Evolutionary conservation across 345 rosid species (phyloP).

Genomic region (Alliaria petiolata): DNA sequence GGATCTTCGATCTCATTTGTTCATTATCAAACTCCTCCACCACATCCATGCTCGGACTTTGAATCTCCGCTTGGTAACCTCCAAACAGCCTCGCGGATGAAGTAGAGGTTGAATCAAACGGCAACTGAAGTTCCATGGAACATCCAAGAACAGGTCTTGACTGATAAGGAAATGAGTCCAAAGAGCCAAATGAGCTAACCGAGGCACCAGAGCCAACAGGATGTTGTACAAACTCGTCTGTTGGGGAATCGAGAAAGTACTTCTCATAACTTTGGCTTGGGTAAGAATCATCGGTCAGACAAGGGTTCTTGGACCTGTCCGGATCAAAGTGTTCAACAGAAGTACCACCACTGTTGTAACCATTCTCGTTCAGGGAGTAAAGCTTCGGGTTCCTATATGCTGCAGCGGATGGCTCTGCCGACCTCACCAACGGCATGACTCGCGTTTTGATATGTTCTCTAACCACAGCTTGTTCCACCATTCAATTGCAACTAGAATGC

Average conservation of each 20-base stretch:
- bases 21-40: slow-evolving; percentile 56
- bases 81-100: slow-evolving; percentile 20
- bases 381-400: slow-evolving; percentile 53
- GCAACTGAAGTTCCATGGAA: slow-evolving; percentile 38
- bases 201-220: slow-evolving; percentile 57
- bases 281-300: slow-evolving; percentile 56
- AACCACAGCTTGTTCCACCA: slow-evolving; percentile 28
- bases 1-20: slow-evolving; percentile 66
- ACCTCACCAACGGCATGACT: slow-evolving; percentile 63
- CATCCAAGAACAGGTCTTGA: slow-evolving; percentile 45
- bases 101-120: slow-evolving; percentile 36
- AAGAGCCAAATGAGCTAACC: slow-evolving; percentile 43
- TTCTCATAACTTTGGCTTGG: slow-evolving; percentile 71
- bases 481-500: slow-evolving; percentile 10
- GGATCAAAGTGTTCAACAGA: slow-evolving; percentile 44
- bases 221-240: slow-evolving; percentile 44
- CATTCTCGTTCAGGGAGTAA: slow-evolving; percentile 49
- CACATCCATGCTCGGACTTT: slow-evolving; percentile 50
- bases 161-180: slow-evolving; percentile 45
- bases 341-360: slow-evolving; percentile 38
- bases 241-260: slow-evolving; percentile 73
- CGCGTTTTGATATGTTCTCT: slow-evolving; percentile 21
- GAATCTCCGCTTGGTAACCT: slow-evolving; percentile 38
- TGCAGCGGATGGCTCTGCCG: slow-evolving; percentile 53
- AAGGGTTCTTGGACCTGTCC: slow-evolving; percentile 54